phyloP scores from a whole-genome alignment of 2,329 filamentous ascomycete genomes.

The Trichoderma sp. region DNA sequence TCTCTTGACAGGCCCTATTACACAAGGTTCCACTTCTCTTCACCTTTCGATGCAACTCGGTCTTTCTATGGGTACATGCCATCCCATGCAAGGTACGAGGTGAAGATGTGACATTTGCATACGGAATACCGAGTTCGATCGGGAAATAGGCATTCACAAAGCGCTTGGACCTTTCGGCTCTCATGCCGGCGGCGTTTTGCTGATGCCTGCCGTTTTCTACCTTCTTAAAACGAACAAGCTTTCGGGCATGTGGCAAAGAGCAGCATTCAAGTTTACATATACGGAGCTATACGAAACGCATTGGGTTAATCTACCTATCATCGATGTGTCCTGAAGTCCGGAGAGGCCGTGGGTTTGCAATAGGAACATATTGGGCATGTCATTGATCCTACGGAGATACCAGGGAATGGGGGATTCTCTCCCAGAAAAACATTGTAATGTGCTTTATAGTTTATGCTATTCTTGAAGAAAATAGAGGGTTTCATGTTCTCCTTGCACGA shows the following conservation, averaged over 20 bases:
- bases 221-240: neutral
- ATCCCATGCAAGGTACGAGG: neutral
- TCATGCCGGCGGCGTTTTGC: neutral
- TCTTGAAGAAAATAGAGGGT: neutral
- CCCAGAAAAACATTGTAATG: neutral
- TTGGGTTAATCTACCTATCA: neutral
- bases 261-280: neutral
- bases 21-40: neutral
- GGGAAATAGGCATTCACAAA: neutral
- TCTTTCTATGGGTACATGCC: neutral
- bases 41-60: neutral
- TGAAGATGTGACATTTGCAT: neutral
- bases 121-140: neutral
- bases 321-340: neutral
- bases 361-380: neutral
- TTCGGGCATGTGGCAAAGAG: neutral
- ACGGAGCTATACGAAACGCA: neutral
- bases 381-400: neutral
- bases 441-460: neutral
- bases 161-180: neutral
- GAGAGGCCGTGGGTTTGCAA: neutral
- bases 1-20: neutral
- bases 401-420: neutral
- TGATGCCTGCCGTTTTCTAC: neutral
- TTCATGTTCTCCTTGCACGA: neutral